Evolutionary conservation across 176 grass and related monocot species (phyloP), one percentile per base, ranked within the genome.

Genomic region (Saccharum spontaneum): DNA sequence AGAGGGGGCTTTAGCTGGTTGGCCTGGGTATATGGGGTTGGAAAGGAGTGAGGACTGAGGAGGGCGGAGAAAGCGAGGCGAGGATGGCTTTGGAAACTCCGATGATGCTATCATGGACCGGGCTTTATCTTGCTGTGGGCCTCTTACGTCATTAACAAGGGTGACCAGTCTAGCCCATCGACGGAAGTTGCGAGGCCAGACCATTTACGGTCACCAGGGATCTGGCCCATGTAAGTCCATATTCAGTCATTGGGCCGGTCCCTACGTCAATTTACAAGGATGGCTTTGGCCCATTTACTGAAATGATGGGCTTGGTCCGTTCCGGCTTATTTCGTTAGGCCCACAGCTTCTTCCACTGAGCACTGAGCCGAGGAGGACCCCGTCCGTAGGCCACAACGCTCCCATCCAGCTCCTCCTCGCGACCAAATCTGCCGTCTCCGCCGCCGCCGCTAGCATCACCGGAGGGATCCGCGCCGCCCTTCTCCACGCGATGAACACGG

Each of bases 401-500:
- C 30, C 4, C 62, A 85, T 40, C 70, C 30, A 30, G 28, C 67
- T 75, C 63, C 75, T 15, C 18, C 59, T 24, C n/a, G 52, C 69
- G 50, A 84, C 50, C 81, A 76, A 87, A 91, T 88, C 89, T 81
- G 69, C 76, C 62, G 74, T 34, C 69, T 15, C 39, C 73, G 59
- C 77, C 33, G 70, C 8, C 13, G 84, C 69, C 11, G 59, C 59
- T 10, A 62, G 59, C 11, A 43, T 38, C 13, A 18, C 82, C 50
- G 17, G 70, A 75, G 65, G 69, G 69, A 80, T 34, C 52, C 67
- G 24, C 66, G 22, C 61, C 37, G 4, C 22, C 34, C 44, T 67
- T 22, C 65, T 15, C 28, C 0, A 5, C 38, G 64, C 23, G 86
- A 98, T 98, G 96, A 94, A 98, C 74, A 98, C 91, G 62, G 96